Base-by-base conservation (phyloP, 2,329 filamentous ascomycete species). In the Trichoderma sp. region DNA sequence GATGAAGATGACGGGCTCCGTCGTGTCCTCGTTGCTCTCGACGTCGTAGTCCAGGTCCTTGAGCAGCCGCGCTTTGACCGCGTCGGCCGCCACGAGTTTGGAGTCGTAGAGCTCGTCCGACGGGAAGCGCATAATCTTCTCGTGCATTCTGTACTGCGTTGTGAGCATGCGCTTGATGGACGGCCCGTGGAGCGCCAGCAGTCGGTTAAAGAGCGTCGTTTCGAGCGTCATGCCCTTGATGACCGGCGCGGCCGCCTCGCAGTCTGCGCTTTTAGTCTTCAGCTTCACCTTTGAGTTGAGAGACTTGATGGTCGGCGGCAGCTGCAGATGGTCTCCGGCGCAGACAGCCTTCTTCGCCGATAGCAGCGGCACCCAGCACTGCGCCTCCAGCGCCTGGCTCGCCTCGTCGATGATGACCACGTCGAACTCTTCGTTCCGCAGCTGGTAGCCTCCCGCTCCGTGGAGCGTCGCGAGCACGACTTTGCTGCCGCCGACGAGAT, bases 61-160 rank as follows among this genome's bases (percentile, higher is more conserved):
- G 9, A 99, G 83, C 7, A 97, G 78, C 17, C 93, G 86, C 5
- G 79, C 79, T 74, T 89, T 90, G 67, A 98, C 95, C 0, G 82
- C 81, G 5, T 94, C 91, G 1, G 90, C 93, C 0, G 95, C 94
- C 3, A 93, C 80, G 1, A 99, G 85, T 71, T 89, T 89, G 2
- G 85, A 86, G 67, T 92, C 91, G 78, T 99, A 99, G 12, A 98
- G 82, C 74, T 94, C 89, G 67, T 91, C 85, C 0, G 94, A 97
- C 0, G 95, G 94, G 72, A 97, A 99, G 7, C 87, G 85, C 93
- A 98, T 98, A 72, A 99, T 98, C 62, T 83, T 88, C 73, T 96
- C 90, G 74, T 99, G 93, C 95, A 99, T 99, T 44, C 95, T 92
- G 76, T 99, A 99, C 78, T 99, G 95, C 5, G 90, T 96, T 4